Evolutionary conservation across 192 early-diverging fungal species (phyloP), one percentile per base, ranked within the genome.

Genomic region (Diversispora epigaea): DNA sequence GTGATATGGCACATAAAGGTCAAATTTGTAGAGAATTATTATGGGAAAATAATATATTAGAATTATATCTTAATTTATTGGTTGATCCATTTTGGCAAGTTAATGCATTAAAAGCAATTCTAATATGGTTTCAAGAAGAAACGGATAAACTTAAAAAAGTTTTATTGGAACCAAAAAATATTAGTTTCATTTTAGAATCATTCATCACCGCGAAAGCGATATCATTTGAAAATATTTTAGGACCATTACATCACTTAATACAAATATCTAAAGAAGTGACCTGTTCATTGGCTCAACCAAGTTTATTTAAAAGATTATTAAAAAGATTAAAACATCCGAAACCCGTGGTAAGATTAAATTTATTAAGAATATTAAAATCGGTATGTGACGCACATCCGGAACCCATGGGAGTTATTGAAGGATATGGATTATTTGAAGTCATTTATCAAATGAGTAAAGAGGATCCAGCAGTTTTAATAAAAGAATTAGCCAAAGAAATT

Each of bases 1-100:
- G 85, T 55, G 89, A 90, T 52, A 73, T 90, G 77, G 85, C 85
- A 0, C 87, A 90, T 66, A 85, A 81, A 9, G 86, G 85, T 17
- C 63, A 77, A 11, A 76, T 56, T 21, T 86, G 85, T 63, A 72
- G 85, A 21, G 76, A 83, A 25, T 68, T 82, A 39, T 74, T 89
- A 19, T 85, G 87, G 86, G 61, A 68, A 64, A 73, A 81, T 68
- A 77, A 84, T 52, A 82, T 69, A 39, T 49, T 89, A 15, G 75
- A 76, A 4, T 73, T 80, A 3, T 90, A 88, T 58, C 52, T 90
- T 21, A 65, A 62, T 10, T 72, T 90, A 44, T 79, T 90, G 58
- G 83, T 75, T 25, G 87, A 88, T 73, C 76, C 82, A 6, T 82
- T 84, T 39, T 89, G 86, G 86, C 84, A 85, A 68, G 85, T 86